Conservation (phyloP, 768 basidiomycete species). For the Serendipita sp. region DNA sequence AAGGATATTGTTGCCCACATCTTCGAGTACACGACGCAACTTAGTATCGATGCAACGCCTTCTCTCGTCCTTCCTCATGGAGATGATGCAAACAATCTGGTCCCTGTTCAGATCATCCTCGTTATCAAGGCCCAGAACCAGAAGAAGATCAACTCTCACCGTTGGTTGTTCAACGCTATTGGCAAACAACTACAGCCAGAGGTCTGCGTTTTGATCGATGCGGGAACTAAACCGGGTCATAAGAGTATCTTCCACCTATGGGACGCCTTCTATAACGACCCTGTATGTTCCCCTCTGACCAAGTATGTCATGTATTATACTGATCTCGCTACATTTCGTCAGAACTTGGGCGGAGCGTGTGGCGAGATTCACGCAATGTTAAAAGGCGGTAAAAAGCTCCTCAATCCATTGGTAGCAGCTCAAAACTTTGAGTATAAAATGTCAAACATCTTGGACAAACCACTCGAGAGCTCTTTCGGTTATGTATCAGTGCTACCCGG, state of each 20-base stretch:
- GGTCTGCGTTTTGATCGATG: conserved; percentile 82
- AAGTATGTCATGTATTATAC: background rate
- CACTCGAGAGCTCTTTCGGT: conserved; percentile 87
- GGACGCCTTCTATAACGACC: conserved; percentile 77
- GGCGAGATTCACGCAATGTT: conserved; percentile 97
- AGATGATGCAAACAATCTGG: conserved; percentile 81
- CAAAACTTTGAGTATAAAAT: conserved; percentile 98
- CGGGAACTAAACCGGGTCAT: conserved; percentile 91
- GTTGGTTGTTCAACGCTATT: conserved; percentile 93
- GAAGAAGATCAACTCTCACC: conserved; percentile 91
- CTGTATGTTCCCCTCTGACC: conserved; percentile 13
- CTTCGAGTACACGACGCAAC: conserved; percentile 96
- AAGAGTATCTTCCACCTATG: conserved; percentile 92
- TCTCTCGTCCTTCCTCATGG: conserved; percentile 81
- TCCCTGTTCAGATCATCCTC: conserved; percentile 84
- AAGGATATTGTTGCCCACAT: conserved; percentile 88
- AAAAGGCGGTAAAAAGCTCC: conserved; percentile 74
- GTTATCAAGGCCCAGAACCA: conserved; percentile 87
- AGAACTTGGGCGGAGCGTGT: conserved; percentile 68
- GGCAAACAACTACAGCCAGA: conserved; percentile 77
- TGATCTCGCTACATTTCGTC: background rate
- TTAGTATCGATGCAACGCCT: conserved; percentile 82
- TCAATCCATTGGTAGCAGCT: conserved; percentile 85
- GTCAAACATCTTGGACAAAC: conserved; percentile 97
- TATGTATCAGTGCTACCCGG: conserved; percentile 92